Evolutionary conservation across 2,329 filamentous ascomycete species (phyloP), one percentile per base, ranked within the genome.

Genomic region (Zasmidium cellare): DNA sequence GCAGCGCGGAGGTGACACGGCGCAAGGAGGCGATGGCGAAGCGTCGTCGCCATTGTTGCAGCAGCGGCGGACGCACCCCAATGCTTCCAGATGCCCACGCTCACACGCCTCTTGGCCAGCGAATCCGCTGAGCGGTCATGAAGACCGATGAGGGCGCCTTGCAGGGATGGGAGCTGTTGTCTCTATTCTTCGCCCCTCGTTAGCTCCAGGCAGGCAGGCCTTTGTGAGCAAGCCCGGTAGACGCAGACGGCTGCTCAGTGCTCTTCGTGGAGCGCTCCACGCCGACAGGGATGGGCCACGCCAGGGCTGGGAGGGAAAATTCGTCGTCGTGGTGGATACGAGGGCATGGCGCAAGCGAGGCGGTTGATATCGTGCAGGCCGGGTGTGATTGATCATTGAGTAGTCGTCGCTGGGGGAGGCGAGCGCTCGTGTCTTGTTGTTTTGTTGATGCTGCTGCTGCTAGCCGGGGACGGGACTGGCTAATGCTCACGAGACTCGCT

Each of bases 11-110:
- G 45, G n/a, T 25, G 20, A 19, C 25, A 28, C 6, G 25, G 25
- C 25, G 25, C 25, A 28, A 11, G 11, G 25, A 5, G 44, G 53
- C 53, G 46, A 56, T 41, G 52, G 53, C 53, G 28, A 25, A 35
- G 46, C 46, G 31, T 25, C 46, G 53, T 28, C 53, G 46, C 38
- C 50, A 44, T 46, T 22, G 24, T 31, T 41, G 35, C 35, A 18
- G 35, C 35, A 18, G 35, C 25, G 25, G 25, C 25, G 25, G 25
- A 28, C 25, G 25, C 25, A 28, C 25, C 25, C 25, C 25, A 28
- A 11, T 28, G 25, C 25, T 28, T 28, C 25, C 25, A 28, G 25
- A 11, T 11, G 25, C 6, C 25, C 25, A 28, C 25, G 25, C 25
- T 11, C 11, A 5, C 25, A 28, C 25, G n/a, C n/a, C n/a, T n/a